Base-by-base conservation (phyloP, 2,329 filamentous ascomycete genomes). In the Clarireedia paspali region DNA sequence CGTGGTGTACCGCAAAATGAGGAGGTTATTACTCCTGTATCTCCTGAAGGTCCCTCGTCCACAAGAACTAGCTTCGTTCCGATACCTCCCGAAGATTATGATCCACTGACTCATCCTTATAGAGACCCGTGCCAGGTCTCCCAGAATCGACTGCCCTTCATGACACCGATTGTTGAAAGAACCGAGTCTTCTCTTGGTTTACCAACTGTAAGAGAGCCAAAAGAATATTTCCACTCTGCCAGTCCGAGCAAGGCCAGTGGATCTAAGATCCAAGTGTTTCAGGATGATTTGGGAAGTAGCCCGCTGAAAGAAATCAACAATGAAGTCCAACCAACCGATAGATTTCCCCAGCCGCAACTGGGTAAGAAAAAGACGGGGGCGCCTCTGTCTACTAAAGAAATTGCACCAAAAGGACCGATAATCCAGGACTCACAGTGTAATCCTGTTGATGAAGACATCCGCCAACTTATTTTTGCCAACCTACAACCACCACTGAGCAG, bases 91-190 rank as follows among this genome's bases (percentile, higher is more conserved):
- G 89, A 95, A 67, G 89, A 95, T 70, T 95, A 91, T 69, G 84
- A 91, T 63, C 83, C 89, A 46, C 87, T 89, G 17, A 87, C 81
- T 56, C 81, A 85, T 48, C 88, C 89, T 57, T 96, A 87, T 77
- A 85, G 91, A 67, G 88, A 96, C 71, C 83, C 89, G 67, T 80
- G 75, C 38, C 81, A 91, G 69, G 79, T 86, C 70, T 90, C 91
- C 58, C 95, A 96, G 67, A 96, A 91, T 71, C 86, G 91, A 54
- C 77, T 97, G 9, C 94, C 92, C 3, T 99, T 97, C 70, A 97
- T 99, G 94, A 99, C 94, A 0, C 94, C 94, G 1, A 99, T 99
- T 62, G 92, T 94, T 1, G 94, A 99, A 71, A 85, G 90, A 65
- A 99, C 94, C 0, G 94, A 99, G 71, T 88, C 85, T 10, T 96